phyloP scores from a whole-genome alignment of 2,329 filamentous ascomycete genomes.

The Rutstroemia sp. region DNA sequence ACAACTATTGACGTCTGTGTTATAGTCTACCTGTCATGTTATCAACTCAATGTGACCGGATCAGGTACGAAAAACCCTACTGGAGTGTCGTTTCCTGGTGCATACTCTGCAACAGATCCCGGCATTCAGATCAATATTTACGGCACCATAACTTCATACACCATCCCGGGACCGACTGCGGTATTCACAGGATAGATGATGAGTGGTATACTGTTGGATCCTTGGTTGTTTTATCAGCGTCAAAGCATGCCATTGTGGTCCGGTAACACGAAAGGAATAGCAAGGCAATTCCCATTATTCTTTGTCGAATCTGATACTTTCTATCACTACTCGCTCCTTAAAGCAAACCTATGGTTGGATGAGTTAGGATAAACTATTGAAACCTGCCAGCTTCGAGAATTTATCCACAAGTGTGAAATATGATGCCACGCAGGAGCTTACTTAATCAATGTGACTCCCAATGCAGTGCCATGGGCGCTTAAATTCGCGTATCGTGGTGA shows the following conservation, averaged over 20 bases:
- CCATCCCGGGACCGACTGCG: constrained; percentile 27
- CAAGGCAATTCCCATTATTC: too few relatives aligned
- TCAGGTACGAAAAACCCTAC: background rate
- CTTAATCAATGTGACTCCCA: too few relatives aligned
- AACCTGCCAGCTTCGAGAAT: too few relatives aligned
- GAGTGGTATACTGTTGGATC: background rate
- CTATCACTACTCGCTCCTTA: too few relatives aligned
- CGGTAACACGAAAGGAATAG: background rate
- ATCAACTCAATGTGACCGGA: constrained; percentile 2
- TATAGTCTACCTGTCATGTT: constrained; percentile 31
- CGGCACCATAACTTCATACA: constrained; percentile 19
- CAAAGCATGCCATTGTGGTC: background rate
- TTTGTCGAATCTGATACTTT: too few relatives aligned
- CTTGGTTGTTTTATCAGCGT: background rate
- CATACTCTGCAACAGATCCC: constrained; percentile 30
- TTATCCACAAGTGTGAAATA: too few relatives aligned
- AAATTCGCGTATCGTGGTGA: too few relatives aligned
- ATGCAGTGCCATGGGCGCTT: too few relatives aligned
- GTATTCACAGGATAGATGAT: constrained; percentile 7
- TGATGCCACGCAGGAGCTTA: too few relatives aligned
- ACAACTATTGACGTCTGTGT: too few relatives aligned
- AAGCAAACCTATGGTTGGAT: too few relatives aligned
- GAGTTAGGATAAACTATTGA: too few relatives aligned
- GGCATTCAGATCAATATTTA: constrained; percentile 42
- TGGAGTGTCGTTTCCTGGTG: background rate